These are phyloP conservation scores for Raffaelea arxii DNA, from an alignment of 2,329 filamentous ascomycete species.

Conservation along the genomic window DNA sequence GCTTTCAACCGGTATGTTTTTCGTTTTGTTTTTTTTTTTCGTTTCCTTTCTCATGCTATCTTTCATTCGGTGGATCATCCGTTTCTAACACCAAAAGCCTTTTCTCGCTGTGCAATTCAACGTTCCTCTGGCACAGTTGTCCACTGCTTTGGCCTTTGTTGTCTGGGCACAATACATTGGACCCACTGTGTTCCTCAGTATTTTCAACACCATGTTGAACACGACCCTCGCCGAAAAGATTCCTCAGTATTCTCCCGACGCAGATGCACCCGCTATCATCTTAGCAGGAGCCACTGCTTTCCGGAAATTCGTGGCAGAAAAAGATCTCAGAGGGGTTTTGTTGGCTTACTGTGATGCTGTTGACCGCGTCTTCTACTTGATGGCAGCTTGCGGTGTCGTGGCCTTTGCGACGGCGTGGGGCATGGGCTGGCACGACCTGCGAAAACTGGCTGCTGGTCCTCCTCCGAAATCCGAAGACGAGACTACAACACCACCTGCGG, in stretches of 20 bases:
- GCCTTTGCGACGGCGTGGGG: no score
- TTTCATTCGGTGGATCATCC: no score
- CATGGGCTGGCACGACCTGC: no score
- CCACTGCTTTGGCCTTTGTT: background rate
- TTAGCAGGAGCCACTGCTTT: background rate
- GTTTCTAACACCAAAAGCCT: background rate
- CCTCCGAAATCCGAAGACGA: no score
- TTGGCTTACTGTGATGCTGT: background rate
- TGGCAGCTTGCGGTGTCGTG: background rate
- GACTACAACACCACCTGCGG: no score
- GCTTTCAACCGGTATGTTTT: background rate
- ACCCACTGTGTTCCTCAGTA: background rate
- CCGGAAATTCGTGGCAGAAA: background rate
- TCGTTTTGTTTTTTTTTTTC: background rate
- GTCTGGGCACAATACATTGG: background rate
- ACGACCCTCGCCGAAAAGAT: background rate
- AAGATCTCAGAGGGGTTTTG: background rate
- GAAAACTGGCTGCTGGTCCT: no score
- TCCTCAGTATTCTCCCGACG: background rate
- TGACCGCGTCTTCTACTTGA: background rate
- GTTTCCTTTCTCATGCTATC: background rate
- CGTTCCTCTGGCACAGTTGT: background rate
- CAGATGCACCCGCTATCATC: background rate
- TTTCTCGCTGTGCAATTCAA: background rate
- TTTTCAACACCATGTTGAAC: background rate